Evolutionary conservation across 345 rosid species (phyloP).

Genomic region (Citrus sinensis): DVS_A1.0 CM039163.1:9802001-9802500

Average conservation of each 20-base stretch:
- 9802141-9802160: conserved; percentile 24
- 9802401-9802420: conserved; percentile 5
- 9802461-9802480: background rate
- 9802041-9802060: background rate
- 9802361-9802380: background rate
- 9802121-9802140: background rate
- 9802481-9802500: too few relatives aligned
- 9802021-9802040: background rate
- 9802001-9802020: too few relatives aligned
- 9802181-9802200: background rate
- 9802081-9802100: conserved; percentile 11
- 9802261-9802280: conserved; percentile 5
- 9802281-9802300: background rate
- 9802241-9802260: conserved; percentile 23
- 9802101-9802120: conserved; percentile 16
- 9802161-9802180: conserved; percentile 22
- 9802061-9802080: too few relatives aligned
- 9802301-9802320: too few relatives aligned
- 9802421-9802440: background rate
- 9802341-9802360: too few relatives aligned
- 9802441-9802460: too few relatives aligned
- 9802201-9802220: conserved; percentile 17
- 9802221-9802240: conserved; percentile 21
- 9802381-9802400: conserved; percentile 17
- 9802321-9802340: too few relatives aligned